Percentiles rank a stretch among this genome's conserved stretches.
Conservation (phyloP, 202 grass and related monocot genomes). For the Dendrocalamus latiflorus region DNA sequence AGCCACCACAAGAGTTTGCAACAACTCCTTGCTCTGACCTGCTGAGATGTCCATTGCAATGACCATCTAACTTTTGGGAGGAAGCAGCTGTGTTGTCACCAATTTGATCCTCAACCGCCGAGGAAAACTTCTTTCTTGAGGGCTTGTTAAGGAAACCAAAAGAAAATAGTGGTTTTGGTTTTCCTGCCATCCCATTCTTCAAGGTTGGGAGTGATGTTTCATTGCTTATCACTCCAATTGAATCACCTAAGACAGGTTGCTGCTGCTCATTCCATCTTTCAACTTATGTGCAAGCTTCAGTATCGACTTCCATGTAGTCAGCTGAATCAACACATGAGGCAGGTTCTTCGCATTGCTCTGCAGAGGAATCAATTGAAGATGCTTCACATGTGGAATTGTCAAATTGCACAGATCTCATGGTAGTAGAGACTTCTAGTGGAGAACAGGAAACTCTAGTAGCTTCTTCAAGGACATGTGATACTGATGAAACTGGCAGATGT, state of each 20-base stretch:
- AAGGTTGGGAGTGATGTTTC: slow-evolving; percentile 6
- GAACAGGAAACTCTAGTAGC: slow-evolving; percentile 12
- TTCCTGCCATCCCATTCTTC: slow-evolving; percentile 32
- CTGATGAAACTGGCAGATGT: slow-evolving; percentile 21
- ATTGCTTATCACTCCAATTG: slow-evolving; percentile 15
- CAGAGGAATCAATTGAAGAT: slow-evolving; percentile 35
- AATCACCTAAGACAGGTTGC: slow-evolving; percentile 16
- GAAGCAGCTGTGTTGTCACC: slow-evolving; percentile 3
- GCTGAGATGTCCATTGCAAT: slow-evolving; percentile 41
- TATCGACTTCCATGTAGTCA: too few species aligned
- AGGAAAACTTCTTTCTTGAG: slow-evolving; percentile 40
- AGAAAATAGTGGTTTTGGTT: slow-evolving; percentile 49
- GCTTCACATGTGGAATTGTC: slow-evolving; percentile 18
- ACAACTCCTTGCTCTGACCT: slow-evolving; percentile 19
- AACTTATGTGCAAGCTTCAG: slow-evolving; percentile 27
- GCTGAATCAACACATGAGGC: too few species aligned
- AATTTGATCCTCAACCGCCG: slow-evolving; percentile 27
- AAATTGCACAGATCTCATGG: slow-evolving; percentile 24
- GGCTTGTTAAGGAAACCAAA: slow-evolving; percentile 62
- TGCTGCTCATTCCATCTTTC: slow-evolving; percentile 10
- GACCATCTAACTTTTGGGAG: slow-evolving; percentile 35
- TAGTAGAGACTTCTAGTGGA: slow-evolving; percentile 14
- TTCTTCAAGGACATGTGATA: slow-evolving; percentile 30
- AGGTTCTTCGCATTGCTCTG: slow-evolving; percentile 29
- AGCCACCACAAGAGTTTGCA: not conserved